Evolutionary conservation across 129 eudicot species (phyloP).

Genomic region (Saussurea involucrata): DNA sequence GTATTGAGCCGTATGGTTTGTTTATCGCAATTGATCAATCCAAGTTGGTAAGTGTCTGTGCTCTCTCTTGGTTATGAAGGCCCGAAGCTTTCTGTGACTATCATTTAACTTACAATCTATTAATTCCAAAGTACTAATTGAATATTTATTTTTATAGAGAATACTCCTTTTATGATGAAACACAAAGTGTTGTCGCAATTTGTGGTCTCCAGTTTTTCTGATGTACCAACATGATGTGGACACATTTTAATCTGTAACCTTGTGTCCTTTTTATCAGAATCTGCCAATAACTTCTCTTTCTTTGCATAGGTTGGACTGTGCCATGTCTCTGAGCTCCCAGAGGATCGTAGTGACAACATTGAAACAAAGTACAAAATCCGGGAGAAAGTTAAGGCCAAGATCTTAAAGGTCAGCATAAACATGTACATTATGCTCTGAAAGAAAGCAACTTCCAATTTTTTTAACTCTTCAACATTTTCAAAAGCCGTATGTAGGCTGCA

Average conservation of each 20-base stretch:
- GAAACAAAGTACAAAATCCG: constrained; percentile 61
- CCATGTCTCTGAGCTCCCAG: constrained; percentile 86
- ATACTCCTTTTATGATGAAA: neutral
- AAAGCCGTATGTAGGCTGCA: constrained; percentile 1
- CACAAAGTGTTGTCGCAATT: neutral
- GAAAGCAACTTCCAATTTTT: neutral
- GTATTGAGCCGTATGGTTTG: constrained; percentile 71
- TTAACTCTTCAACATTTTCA: neutral
- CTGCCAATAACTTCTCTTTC: constrained; percentile 1
- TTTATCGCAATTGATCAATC: constrained; percentile 68
- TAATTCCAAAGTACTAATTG: neutral
- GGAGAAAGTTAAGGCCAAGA: constrained; percentile 71
- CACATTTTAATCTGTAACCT: neutral
- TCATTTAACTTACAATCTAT: neutral
- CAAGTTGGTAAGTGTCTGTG: constrained; percentile 41
- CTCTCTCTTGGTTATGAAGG: neutral
- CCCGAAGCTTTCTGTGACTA: neutral
- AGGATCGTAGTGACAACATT: constrained; percentile 48
- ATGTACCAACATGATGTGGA: neutral
- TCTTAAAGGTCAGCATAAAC: constrained; percentile 58
- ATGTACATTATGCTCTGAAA: neutral
- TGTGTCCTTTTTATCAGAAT: neutral
- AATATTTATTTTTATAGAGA: neutral
- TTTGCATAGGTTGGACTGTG: constrained; percentile 74
- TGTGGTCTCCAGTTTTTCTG: neutral